A percentile compares a stretch with the other conserved stretches of the same genome.
Evolutionary conservation across 2,329 filamentous ascomycete species (phyloP).

Genomic region (Dissoconium aciculare): DNA sequence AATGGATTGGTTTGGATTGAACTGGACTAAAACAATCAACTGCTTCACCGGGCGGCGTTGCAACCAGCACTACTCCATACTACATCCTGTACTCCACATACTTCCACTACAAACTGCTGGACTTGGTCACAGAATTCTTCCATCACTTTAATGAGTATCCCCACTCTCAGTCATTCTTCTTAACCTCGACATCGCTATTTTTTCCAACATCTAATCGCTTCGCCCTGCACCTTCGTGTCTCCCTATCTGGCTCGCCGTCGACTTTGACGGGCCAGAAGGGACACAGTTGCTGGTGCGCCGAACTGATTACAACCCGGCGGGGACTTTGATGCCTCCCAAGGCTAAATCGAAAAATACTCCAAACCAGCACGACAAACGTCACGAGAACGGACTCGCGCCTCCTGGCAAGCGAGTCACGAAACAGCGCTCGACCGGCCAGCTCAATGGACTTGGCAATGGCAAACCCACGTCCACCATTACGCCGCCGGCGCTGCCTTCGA

Average conservation of each 20-base stretch:
- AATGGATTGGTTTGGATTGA: too few relatives aligned
- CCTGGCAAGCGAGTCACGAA: conserved; percentile 52
- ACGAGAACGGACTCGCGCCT: conserved; percentile 78
- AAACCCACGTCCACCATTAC: conserved; percentile 18
- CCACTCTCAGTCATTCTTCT: too few relatives aligned
- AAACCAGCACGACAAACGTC: conserved; percentile 42
- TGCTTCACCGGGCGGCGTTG: too few relatives aligned
- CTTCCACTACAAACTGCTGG: too few relatives aligned
- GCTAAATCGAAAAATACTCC: conserved; percentile 29
- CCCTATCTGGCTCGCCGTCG: conserved; percentile 21
- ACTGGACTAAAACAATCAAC: too few relatives aligned
- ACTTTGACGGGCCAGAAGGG: conserved; percentile 11
- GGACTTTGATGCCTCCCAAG: conserved; percentile 34
- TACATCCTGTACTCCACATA: too few relatives aligned
- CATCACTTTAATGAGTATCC: too few relatives aligned
- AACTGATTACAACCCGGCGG: background rate
- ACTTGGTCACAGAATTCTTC: too few relatives aligned
- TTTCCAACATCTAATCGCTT: too few relatives aligned
- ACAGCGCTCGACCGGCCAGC: conserved; percentile 32
- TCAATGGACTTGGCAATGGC: conserved; percentile 31
- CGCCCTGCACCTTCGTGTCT: too few relatives aligned
- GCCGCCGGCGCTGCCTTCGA: conserved; percentile 27
- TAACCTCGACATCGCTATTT: too few relatives aligned
- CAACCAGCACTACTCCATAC: too few relatives aligned
- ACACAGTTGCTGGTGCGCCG: conserved; percentile 6